Base-by-base conservation (phyloP, 169 alveolate genomes). In the Plasmodium reichenowi region DNA sequence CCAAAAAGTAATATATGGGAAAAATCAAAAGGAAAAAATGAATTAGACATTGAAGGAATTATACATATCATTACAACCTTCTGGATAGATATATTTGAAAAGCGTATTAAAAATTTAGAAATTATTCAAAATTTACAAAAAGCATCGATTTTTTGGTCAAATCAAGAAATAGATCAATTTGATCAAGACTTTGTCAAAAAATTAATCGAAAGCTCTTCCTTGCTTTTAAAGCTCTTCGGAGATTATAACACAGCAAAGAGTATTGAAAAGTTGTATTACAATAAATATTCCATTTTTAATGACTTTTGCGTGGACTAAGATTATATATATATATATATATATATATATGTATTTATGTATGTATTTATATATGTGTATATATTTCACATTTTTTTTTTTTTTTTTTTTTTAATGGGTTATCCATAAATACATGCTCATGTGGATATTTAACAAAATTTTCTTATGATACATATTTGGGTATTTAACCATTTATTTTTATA, bases 141-240 rank as follows among this genome's bases (percentile, higher is more conserved):
- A 43, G 96, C 96, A 17, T 92, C 96, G 4, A 94, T 94, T 13
- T 94, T 93, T 88, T 94, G 96, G 96, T 95, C 96, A 12, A 94
- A 94, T 74, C 96, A 94, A 71, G 96, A 94, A 74, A 85, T 94
- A n/a, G 86, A 94, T 48, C 89, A 93, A 43, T 94, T 94, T 54
- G 95, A 93, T 88, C 88, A 93, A 60, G 93, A 64, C 9, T 94
- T 91, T 80, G 95, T 88, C 5, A 70, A 76, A 63, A 76, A 88
- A 38, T 43, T 88, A 20, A 76, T 88, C 29, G 92, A 86, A 64
- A 72, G 92, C 20, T 86, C 92, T 52, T 86, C 92, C 5, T 47
- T 86, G 15, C 62, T 86, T 48, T 52, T 86, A 56, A 86, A 86
- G 43, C 52, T 66, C 8, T 86, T 86, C 50, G 92, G 92, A 50